These are phyloP conservation scores for Nemania sp. DNA, from an alignment of 2,329 filamentous ascomycete species.

Conservation along the genomic window DNA sequence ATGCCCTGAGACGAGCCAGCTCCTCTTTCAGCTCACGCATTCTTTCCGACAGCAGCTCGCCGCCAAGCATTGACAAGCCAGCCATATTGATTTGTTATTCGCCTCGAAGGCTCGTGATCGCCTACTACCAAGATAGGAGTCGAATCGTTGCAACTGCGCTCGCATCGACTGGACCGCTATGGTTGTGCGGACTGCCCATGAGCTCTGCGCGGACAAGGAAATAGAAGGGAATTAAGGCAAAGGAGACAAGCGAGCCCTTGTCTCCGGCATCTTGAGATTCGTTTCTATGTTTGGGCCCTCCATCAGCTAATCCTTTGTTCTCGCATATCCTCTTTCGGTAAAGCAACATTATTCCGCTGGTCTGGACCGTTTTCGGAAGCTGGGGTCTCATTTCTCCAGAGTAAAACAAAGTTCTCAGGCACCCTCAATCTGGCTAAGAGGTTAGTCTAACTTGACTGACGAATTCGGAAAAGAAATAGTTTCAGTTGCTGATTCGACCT, in stretches of 20 bases:
- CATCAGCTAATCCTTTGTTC: constrained; percentile 22
- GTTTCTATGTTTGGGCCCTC: constrained; percentile 14
- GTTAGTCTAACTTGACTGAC: not conserved
- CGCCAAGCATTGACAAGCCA: not conserved
- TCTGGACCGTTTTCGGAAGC: constrained; percentile 22
- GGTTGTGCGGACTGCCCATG: not conserved
- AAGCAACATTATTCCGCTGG: not conserved
- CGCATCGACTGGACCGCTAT: not conserved
- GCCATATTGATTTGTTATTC: constrained; percentile 16
- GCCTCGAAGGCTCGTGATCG: not conserved
- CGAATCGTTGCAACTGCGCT: no score
- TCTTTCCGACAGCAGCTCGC: not conserved
- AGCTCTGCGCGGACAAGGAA: constrained; percentile 15
- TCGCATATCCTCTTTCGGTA: constrained; percentile 11
- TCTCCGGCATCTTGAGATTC: not conserved
- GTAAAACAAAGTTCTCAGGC: constrained; percentile 12
- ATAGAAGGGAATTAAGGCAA: constrained; percentile 2
- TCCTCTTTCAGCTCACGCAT: constrained; percentile 4
- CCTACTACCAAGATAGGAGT: not conserved
- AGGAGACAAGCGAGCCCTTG: not conserved
- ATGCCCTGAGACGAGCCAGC: constrained; percentile 13
- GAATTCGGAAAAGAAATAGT: constrained; percentile 9
- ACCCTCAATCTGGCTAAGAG: not conserved
- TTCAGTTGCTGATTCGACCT: not conserved
- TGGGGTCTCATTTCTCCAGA: constrained; percentile 2